A percentile compares a stretch with the other conserved stretches of the same genome.
phyloP scores from a whole-genome alignment of 805 yeast species.

The Wickerhamiella sorbophila region DNA sequence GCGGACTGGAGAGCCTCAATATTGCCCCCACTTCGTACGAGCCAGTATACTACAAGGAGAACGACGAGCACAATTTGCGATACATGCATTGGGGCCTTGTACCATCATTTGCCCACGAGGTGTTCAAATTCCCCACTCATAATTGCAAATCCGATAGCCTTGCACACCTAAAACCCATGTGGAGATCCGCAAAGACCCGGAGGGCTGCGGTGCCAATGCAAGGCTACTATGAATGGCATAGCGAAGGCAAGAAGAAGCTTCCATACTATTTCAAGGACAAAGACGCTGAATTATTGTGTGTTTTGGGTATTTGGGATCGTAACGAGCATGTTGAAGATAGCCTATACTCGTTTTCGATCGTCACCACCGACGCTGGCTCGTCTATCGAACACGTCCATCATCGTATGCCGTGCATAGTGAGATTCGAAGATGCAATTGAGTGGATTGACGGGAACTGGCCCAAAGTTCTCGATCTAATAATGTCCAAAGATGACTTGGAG shows the following conservation, averaged over 20 bases:
- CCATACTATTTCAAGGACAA: constrained; percentile 56
- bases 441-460: constrained; percentile 52
- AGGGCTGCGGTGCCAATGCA: constrained; percentile 67
- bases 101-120: constrained; percentile 31
- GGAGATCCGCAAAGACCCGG: constrained; percentile 38
- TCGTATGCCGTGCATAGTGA: constrained; percentile 61
- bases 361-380: constrained; percentile 57
- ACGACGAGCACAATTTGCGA: constrained; percentile 19
- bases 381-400: constrained; percentile 55
- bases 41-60: neutral
- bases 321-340: constrained; percentile 16
- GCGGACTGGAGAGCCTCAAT: neutral
- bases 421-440: constrained; percentile 34
- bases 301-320: constrained; percentile 44
- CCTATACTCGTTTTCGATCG: constrained; percentile 44
- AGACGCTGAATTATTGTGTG: constrained; percentile 39
- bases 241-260: constrained; percentile 29
- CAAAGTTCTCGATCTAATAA: constrained; percentile 30
- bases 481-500: constrained; percentile 30
- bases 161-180: constrained; percentile 33
- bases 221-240: constrained; percentile 79
- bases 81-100: constrained; percentile 72
- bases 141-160: constrained; percentile 64
- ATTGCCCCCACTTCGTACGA: neutral
- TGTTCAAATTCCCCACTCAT: constrained; percentile 27